phyloP scores from a whole-genome alignment of 768 basidiomycete genomes.

The Termitomyces sp. region DNA sequence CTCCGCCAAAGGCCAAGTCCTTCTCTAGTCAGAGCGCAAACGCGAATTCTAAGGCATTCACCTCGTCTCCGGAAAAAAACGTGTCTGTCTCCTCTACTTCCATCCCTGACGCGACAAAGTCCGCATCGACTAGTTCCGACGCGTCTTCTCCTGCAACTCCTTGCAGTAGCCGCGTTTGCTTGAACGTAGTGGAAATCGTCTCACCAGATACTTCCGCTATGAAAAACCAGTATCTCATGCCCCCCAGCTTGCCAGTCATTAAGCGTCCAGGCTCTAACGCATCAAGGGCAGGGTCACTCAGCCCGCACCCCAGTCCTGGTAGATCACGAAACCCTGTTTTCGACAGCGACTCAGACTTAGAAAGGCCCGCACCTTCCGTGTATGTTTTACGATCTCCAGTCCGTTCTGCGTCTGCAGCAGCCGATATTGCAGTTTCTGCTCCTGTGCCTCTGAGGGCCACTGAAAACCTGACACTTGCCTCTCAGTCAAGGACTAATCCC shows the following conservation, averaged over 20 bases:
- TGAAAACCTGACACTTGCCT: conserved; percentile 18
- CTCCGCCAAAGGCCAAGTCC: conserved; percentile 11
- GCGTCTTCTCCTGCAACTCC: conserved; percentile 13
- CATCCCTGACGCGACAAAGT: conserved; percentile 6
- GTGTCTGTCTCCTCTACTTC: conserved; percentile 8
- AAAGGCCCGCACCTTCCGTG: conserved; percentile 21
- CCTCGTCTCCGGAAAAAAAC: conserved; percentile 5
- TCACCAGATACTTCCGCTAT: conserved; percentile 14
- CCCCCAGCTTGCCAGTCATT: not conserved
- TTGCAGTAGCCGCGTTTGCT: not conserved
- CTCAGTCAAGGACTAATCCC: conserved; percentile 12
- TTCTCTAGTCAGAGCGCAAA: conserved; percentile 10
- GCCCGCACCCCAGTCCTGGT: conserved; percentile 5
- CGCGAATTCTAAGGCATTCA: not conserved
- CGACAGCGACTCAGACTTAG: conserved; percentile 34
- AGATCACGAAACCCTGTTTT: conserved; percentile 32
- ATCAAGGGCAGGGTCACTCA: conserved; percentile 1
- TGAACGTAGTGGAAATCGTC: conserved; percentile 18
- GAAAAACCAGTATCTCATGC: conserved; percentile 5
- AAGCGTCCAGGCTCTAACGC: conserved; percentile 6
- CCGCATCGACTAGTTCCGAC: conserved; percentile 17
- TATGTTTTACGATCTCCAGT: conserved; percentile 26
- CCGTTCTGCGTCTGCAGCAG: conserved; percentile 6
- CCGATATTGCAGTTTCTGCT: conserved; percentile 3
- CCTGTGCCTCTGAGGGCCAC: conserved; percentile 17